Conservation (phyloP, 345 rosid genomes). For the Nephelium lappaceum region DNA sequence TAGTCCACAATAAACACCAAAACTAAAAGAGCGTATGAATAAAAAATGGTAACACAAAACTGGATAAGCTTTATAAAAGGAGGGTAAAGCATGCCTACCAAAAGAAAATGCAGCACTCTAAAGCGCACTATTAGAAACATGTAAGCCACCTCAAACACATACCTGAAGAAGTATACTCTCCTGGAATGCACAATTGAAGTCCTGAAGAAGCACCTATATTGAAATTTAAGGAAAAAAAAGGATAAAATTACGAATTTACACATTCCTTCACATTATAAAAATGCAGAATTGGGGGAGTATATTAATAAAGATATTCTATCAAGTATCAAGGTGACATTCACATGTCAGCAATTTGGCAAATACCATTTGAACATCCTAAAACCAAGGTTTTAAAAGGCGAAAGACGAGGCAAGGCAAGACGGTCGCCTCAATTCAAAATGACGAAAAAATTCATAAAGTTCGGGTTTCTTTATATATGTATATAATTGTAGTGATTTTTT, state of each 20-base stretch:
- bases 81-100: not conserved
- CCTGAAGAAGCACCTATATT: constrained; percentile 75
- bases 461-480: too few relatives aligned
- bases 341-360: not conserved
- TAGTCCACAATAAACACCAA: not conserved
- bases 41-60: not conserved
- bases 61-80: not conserved
- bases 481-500: too few relatives aligned
- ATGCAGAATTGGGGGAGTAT: not conserved
- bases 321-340: not conserved
- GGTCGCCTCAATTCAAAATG: too few relatives aligned
- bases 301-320: not conserved
- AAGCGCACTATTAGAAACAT: not conserved
- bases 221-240: not conserved
- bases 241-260: constrained; percentile 16
- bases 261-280: not conserved
- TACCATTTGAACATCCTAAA: not conserved
- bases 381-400: too few relatives aligned
- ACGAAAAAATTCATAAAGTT: too few relatives aligned
- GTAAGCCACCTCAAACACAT: constrained; percentile 3
- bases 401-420: too few relatives aligned
- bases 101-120: constrained; percentile 1
- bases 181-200: constrained; percentile 96
- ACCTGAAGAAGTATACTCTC: constrained; percentile 97
- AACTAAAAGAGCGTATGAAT: not conserved